Conservation (phyloP, 805 yeast species). For the Candida alai region DNA sequence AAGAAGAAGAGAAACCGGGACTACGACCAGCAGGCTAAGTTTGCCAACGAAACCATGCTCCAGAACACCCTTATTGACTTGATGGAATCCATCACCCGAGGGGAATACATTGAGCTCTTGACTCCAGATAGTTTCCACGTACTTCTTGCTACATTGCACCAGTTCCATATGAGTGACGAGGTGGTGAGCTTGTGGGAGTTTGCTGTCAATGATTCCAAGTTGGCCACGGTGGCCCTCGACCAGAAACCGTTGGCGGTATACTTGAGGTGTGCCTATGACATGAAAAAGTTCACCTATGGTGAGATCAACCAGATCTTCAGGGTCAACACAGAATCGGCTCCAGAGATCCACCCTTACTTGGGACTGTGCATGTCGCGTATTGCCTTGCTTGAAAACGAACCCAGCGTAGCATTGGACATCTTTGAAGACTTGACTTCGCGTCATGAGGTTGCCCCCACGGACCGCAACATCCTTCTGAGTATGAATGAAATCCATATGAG, state of each 20-base stretch:
- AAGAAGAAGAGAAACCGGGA: constrained; percentile 34
- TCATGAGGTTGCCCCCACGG: too few relatives aligned
- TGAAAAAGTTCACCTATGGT: constrained; percentile 55
- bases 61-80: constrained; percentile 31
- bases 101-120: constrained; percentile 26
- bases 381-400: constrained; percentile 60
- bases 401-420: constrained; percentile 59
- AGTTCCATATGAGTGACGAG: constrained; percentile 57
- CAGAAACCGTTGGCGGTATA: constrained; percentile 67
- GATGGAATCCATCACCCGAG: constrained; percentile 24
- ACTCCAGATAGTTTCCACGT: constrained; percentile 20
- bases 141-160: constrained; percentile 37
- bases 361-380: constrained; percentile 73
- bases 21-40: constrained; percentile 29
- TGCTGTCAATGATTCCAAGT: constrained; percentile 44
- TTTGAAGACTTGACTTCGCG: constrained; percentile 61
- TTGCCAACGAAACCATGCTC: constrained; percentile 26
- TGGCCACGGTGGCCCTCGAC: constrained; percentile 46
- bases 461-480: too few relatives aligned
- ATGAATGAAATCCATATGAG: constrained; percentile 72
- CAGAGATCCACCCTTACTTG: constrained; percentile 42
- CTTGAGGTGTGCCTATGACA: constrained; percentile 61
- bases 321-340: constrained; percentile 29
- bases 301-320: constrained; percentile 58
- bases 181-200: constrained; percentile 69